Evolutionary conservation across 345 rosid species (phyloP).

Genomic region (Arabidopsis suecica): DNA sequence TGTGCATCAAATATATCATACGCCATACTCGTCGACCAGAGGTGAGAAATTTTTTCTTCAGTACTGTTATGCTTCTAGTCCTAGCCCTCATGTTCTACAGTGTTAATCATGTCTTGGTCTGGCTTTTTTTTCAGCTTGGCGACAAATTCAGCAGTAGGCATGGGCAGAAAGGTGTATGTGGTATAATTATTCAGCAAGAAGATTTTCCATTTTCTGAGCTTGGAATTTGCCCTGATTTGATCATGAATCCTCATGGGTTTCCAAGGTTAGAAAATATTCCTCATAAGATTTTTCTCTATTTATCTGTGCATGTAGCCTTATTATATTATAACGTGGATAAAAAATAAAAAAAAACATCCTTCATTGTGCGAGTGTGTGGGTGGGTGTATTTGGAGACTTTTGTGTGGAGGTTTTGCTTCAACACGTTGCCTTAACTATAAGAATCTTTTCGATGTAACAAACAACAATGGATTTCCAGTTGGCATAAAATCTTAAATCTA

Average conservation of each 20-base stretch:
- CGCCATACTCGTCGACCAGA: conserved; percentile 98
- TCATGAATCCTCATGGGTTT: conserved; percentile 99
- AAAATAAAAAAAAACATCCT: neutral
- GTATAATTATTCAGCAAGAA: conserved; percentile 91
- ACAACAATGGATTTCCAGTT: neutral
- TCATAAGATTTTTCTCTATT: conserved; percentile 1
- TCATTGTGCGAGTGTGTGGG: conserved; percentile 1
- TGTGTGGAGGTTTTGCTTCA: neutral
- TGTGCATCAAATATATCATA: conserved; percentile 67
- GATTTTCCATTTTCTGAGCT: conserved; percentile 97
- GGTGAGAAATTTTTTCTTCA: conserved; percentile 47
- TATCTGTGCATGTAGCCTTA: conserved; percentile 20
- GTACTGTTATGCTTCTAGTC: conserved; percentile 24
- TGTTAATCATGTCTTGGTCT: conserved; percentile 20
- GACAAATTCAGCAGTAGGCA: conserved; percentile 99
- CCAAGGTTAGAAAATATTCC: conserved; percentile 64
- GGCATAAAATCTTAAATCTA: neutral
- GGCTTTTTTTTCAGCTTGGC: conserved; percentile 61
- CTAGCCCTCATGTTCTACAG: conserved; percentile 14
- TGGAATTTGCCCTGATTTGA: conserved; percentile 95
- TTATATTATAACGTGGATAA: neutral
- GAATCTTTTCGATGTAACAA: neutral
- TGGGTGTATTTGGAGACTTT: conserved; percentile 4
- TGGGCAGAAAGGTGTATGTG: conserved; percentile 99
- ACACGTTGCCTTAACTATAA: neutral